phyloP scores from a whole-genome alignment of 192 early-diverging fungal genomes.

The Linderina pennispora region DNA sequence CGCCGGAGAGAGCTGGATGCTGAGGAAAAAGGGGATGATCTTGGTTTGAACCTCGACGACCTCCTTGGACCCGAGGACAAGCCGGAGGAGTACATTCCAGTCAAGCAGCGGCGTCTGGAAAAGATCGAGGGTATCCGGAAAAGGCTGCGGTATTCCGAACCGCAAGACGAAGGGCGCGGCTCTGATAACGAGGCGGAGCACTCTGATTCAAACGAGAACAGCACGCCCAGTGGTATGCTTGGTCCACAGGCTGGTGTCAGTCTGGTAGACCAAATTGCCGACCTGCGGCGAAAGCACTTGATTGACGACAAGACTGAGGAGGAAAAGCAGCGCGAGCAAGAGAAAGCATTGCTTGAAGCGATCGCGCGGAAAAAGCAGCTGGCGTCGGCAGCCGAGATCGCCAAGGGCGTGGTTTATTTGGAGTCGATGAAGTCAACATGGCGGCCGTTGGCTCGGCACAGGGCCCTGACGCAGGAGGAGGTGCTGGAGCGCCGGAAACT shows the following conservation, averaged over 20 bases:
- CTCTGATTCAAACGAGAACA: no score
- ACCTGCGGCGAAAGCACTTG: constrained; percentile 58
- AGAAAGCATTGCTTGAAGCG: constrained; percentile 74
- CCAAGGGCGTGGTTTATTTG: constrained; percentile 79
- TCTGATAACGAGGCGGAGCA: not conserved
- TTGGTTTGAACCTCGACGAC: constrained; percentile 1
- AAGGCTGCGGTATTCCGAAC: constrained; percentile 1
- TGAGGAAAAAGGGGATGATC: constrained; percentile 11
- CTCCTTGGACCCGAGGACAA: no score
- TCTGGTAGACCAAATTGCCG: constrained; percentile 81
- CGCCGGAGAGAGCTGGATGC: constrained; percentile 36
- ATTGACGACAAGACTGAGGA: constrained; percentile 66
- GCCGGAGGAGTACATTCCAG: constrained; percentile 14
- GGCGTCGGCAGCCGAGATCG: constrained; percentile 79
- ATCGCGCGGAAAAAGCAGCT: constrained; percentile 74
- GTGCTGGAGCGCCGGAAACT: constrained; percentile 61
- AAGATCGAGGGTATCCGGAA: constrained; percentile 18
- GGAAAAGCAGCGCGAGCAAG: constrained; percentile 78
- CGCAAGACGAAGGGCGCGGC: not conserved
- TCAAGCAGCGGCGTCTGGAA: constrained; percentile 24
- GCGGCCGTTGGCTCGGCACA: constrained; percentile 71
- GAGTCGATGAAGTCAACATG: constrained; percentile 84
- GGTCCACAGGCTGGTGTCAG: constrained; percentile 62
- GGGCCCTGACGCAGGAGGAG: constrained; percentile 48
- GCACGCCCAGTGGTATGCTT: not conserved